A percentile compares a stretch with the other conserved stretches of the same genome.
phyloP scores from a whole-genome alignment of 495 filamentous ascomycete genomes.

The Lasiosphaeria hispida region DNA sequence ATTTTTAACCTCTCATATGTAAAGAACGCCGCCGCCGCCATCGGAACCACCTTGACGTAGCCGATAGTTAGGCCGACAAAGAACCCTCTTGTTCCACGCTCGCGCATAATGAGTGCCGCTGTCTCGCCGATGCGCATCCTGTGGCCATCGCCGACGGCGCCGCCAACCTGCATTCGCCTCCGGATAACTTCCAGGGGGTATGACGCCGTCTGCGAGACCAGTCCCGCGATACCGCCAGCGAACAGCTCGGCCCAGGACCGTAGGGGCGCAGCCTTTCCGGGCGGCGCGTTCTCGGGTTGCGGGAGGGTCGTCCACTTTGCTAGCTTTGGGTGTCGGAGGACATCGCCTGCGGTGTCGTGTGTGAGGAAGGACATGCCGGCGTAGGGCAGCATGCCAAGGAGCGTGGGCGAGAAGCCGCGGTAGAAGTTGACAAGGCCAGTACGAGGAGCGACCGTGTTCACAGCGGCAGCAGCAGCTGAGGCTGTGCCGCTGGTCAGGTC shows the following conservation, averaged over 20 bases:
- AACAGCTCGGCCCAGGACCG: constrained; percentile 78
- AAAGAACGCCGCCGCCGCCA: constrained; percentile 77
- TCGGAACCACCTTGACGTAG: constrained; percentile 89
- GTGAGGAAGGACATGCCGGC: constrained; percentile 97
- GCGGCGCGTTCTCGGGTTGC: constrained; percentile 40
- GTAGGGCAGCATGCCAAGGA: constrained; percentile 93
- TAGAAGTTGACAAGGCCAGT: constrained; percentile 87
- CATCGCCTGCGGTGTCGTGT: constrained; percentile 82
- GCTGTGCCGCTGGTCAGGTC: constrained; percentile 17
- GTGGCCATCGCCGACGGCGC: constrained; percentile 85
- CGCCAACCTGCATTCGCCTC: constrained; percentile 92
- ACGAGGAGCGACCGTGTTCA: constrained; percentile 48
- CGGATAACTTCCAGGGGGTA: constrained; percentile 93
- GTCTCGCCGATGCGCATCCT: constrained; percentile 78
- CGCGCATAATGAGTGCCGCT: constrained; percentile 64
- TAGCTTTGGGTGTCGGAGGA: constrained; percentile 64
- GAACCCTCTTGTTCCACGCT: constrained; percentile 78
- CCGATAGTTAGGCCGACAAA: constrained; percentile 93
- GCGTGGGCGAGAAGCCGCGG: constrained; percentile 84
- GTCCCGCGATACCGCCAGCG: constrained; percentile 79
- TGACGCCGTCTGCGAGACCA: constrained; percentile 84
- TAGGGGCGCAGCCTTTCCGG: constrained; percentile 62
- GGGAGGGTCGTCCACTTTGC: constrained; percentile 65
- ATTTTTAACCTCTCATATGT: constrained; percentile 80
- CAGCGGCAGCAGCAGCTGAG: constrained; percentile 27